phyloP scores from a whole-genome alignment of 192 early-diverging fungal species.

The Gonapodya prolifera region DNA sequence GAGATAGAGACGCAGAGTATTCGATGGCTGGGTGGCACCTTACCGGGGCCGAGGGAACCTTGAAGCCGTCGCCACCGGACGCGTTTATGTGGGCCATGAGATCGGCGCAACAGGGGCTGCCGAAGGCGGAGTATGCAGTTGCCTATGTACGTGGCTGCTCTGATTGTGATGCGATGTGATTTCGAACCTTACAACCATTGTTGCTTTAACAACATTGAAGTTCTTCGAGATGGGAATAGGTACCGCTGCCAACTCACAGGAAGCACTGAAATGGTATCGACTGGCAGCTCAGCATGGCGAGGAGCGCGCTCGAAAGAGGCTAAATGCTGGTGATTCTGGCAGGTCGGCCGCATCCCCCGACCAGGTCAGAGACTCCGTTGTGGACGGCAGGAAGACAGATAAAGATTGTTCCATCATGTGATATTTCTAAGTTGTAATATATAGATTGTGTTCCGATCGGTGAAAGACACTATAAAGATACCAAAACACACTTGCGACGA shows the following conservation, averaged over 20 bases:
- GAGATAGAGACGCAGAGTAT: constrained; percentile 5
- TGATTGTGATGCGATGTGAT: background rate
- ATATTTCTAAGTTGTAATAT: background rate
- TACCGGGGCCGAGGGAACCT: constrained; percentile 7
- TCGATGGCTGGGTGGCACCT: constrained; percentile 11
- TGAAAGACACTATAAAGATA: background rate
- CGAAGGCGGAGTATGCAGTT: constrained; percentile 10
- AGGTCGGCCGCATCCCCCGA: background rate
- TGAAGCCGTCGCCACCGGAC: constrained; percentile 1
- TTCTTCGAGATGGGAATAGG: constrained; percentile 12
- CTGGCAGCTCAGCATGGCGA: constrained; percentile 7
- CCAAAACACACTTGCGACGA: background rate
- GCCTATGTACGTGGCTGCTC: constrained; percentile 7
- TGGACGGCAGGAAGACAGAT: background rate
- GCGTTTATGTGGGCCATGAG: constrained; percentile 6
- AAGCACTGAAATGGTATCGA: constrained; percentile 5
- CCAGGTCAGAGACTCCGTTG: background rate
- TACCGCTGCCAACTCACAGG: background rate
- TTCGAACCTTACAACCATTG: background rate
- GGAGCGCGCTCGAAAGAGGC: background rate
- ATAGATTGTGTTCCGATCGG: background rate
- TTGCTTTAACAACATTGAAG: background rate
- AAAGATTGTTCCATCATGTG: background rate
- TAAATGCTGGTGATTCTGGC: background rate
- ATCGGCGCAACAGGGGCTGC: constrained; percentile 8